Conservation (phyloP, 83 land plant genomes). For the Diphasiastrum complanatum region DNA sequence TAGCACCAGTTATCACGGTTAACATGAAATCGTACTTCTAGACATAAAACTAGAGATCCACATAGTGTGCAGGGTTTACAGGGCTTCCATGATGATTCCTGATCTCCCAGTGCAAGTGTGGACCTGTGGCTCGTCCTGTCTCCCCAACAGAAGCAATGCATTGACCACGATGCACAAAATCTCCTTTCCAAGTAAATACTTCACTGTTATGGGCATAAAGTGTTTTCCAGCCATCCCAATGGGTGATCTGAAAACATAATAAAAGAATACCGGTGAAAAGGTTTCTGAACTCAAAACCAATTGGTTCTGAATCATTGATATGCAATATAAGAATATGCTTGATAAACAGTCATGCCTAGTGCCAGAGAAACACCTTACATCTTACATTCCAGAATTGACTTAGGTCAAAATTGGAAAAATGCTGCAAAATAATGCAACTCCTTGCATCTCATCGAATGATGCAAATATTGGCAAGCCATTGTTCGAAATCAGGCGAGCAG, state of each 20-base stretch:
- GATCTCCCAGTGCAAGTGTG: slow-evolving; percentile 19
- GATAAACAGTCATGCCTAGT: too few relatives aligned
- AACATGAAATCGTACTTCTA: too few relatives aligned
- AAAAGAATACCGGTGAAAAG: background rate
- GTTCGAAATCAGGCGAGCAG: too few relatives aligned
- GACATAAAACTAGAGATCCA: background rate
- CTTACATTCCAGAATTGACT: too few relatives aligned
- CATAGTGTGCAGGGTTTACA: slow-evolving; percentile 15
- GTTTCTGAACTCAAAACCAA: background rate
- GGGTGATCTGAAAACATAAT: slow-evolving; percentile 12
- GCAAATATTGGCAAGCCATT: too few relatives aligned
- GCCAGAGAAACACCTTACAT: too few relatives aligned
- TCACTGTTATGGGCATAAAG: slow-evolving; percentile 20
- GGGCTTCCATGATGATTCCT: slow-evolving; percentile 12
- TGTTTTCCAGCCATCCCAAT: slow-evolving; percentile 23
- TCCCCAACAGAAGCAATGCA: slow-evolving; percentile 22
- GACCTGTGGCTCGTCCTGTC: slow-evolving; percentile 19
- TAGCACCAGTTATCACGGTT: too few relatives aligned
- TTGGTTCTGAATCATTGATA: too few relatives aligned
- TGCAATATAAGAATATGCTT: too few relatives aligned
- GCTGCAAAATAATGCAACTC: too few relatives aligned
- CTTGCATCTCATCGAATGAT: too few relatives aligned
- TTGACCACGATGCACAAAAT: slow-evolving; percentile 10
- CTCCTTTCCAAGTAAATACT: slow-evolving; percentile 20
- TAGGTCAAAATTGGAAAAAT: too few relatives aligned